Base-by-base conservation (phyloP, 306 rosid species). In the Hippophae rhamnoides region DNA sequence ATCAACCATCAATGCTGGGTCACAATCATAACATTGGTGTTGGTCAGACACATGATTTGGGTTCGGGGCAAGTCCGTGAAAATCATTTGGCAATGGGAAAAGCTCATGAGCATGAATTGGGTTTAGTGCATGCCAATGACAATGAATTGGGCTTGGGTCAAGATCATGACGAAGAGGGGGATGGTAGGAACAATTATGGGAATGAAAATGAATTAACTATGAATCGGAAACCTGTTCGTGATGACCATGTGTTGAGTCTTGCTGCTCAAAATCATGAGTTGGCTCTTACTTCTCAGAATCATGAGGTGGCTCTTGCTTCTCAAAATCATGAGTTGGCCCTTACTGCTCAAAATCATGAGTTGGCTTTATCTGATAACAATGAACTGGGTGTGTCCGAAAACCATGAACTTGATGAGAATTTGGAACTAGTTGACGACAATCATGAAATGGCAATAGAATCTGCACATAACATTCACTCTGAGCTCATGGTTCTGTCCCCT, bases 171-270 rank as follows among this genome's bases (percentile, higher is more conserved):
- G 85, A 70, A 40, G 90, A 74, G 56, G 88, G 69, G 54, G 75
- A 74, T 56, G 79, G 60, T 55, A 76, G 54, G 72, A 94, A 75
- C 68, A 68, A 69, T 65, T 86, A 71, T 50, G 88, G 74, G 49
- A 83, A 82, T 31, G 38, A 31, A 31, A 31, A 31, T 57, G 84
- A 80, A 8, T 61, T 84, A 52, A 62, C 67, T 54, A 81, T 80
- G 79, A 94, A 90, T 61, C 82, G 41, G 57, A 90, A 86, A 74
- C 97, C 90, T 54, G 81, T 82, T 63, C 83, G 69, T 27, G 81
- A 72, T 68, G 87, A 74, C 73, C 86, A 75, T 31, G 38, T 31
- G 4, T 31, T 1, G 38, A 4, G 4, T 31, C 38, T 31, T 31
- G 3, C 38, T 4, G 5, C 38, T 31, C 38, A 31, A 2, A 31